phyloP scores from a whole-genome alignment of 192 early-diverging fungal genomes.

The Phycomyces nitens region DNA sequence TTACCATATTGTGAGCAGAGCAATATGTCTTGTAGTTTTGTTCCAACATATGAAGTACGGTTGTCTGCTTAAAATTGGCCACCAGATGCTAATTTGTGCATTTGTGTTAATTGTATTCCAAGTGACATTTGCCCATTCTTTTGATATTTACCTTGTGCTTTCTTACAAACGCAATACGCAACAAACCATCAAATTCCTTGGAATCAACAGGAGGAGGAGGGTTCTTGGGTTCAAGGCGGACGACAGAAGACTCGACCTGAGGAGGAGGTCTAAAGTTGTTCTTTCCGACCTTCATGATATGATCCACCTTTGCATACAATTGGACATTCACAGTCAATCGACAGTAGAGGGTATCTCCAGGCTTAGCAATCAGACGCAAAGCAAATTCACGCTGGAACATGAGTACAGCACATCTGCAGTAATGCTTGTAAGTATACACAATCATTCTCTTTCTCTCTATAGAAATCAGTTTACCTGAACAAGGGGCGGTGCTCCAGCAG shows the following conservation, averaged over 20 bases:
- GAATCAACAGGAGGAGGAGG: conserved; percentile 94
- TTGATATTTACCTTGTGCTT: conserved; percentile 85
- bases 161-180: conserved; percentile 88
- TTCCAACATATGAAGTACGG: conserved; percentile 87
- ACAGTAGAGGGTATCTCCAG: conserved; percentile 89
- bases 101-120: too few relatives aligned
- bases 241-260: conserved; percentile 92
- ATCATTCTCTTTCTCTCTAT: too few relatives aligned
- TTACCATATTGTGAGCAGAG: conserved; percentile 71
- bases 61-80: conserved; percentile 85
- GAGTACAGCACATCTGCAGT: conserved; percentile 74
- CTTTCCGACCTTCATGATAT: conserved; percentile 96
- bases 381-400: conserved; percentile 99
- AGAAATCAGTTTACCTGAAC: conserved; percentile 67
- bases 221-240: conserved; percentile 89
- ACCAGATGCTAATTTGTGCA: conserved; percentile 58
- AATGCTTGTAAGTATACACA: too few relatives aligned
- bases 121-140: too few relatives aligned
- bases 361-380: conserved; percentile 88
- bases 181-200: conserved; percentile 94
- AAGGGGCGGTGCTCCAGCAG: conserved; percentile 91
- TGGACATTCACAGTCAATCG: conserved; percentile 92
- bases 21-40: conserved; percentile 95
- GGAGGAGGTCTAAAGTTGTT: conserved; percentile 99
- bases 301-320: conserved; percentile 88